Base-by-base conservation (phyloP, 192 early-diverging fungal genomes). In the Backusella mclennaniae region DNA sequence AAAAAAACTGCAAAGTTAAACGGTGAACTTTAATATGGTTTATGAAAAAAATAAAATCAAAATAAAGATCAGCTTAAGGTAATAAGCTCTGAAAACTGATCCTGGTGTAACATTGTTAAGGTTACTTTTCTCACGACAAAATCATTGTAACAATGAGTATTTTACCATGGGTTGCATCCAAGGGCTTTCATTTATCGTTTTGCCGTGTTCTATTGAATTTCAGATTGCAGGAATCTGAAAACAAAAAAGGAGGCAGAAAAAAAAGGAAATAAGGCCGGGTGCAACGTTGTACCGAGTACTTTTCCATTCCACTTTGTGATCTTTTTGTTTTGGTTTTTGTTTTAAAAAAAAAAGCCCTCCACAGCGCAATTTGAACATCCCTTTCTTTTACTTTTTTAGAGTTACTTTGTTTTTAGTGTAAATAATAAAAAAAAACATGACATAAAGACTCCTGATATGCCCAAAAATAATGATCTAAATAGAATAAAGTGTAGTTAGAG, bases 211-310 rank as follows among this genome's bases (percentile, higher is more conserved):
- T 63, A 63, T 63, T 63, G 56, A 63, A 63, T 29, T 63, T 63
- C 56, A 63, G 56, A 63, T 63, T 63, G 56, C 56, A 63, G 21
- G 56, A 63, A 49, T 49, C 46, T 49, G 19, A 49, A 49, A 63
- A 63, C 56, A 63, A 63, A 63, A 63, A 63, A 29, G 56, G 56
- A 63, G 56, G 11, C 23, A 59, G 11, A 63, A 29, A 26, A 44
- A 59, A 63, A 63, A 26, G 26, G 56, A 29, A 63, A 63, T 26
- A 3, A 11, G 12, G 11, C 21, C 56, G 12, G 23, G 56, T 63
- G 56, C 23, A 63, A 63, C 56, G 56, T 63, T 29, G 56, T 63
- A 63, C 56, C 26, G 26, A 23, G 23, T 26, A 63, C 2, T 63
- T 59, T 59, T 26, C 56, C 21, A 59, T 29, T 63, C 56, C 26